Evolutionary conservation across 257 asterid species (phyloP).

Genomic region (Nicotiana attenuata): DNA sequence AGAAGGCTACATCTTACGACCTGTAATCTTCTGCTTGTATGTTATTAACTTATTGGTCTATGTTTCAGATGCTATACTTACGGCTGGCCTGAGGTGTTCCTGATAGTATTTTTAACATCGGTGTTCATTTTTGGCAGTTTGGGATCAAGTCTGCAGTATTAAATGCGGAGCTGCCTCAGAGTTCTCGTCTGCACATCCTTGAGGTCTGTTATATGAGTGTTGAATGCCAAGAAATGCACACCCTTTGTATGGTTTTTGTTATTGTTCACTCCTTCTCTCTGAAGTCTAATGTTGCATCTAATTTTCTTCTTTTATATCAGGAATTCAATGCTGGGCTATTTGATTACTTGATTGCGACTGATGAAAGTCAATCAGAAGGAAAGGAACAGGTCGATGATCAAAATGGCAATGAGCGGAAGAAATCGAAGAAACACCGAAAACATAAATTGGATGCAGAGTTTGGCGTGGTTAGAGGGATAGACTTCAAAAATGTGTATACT

Average conservation of each 20-base stretch:
- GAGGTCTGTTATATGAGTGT: conserved; percentile 45
- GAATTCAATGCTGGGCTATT: conserved; percentile 94
- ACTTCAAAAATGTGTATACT: conserved; percentile 91
- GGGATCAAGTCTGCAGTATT: conserved; percentile 87
- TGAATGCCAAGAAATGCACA: neutral
- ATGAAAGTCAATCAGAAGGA: conserved; percentile 47
- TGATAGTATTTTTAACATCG: neutral
- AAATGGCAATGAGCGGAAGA: conserved; percentile 38
- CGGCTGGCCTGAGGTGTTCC: neutral
- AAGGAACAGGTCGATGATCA: conserved; percentile 40
- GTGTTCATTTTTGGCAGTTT: conserved; percentile 44
- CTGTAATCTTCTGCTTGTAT: neutral
- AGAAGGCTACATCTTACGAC: neutral
- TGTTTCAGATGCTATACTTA: neutral
- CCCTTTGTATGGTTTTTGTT: neutral
- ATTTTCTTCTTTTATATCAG: conserved; percentile 31
- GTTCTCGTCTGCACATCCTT: conserved; percentile 91
- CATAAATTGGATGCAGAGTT: conserved; percentile 76
- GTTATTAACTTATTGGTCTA: neutral
- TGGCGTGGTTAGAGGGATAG: conserved; percentile 97
- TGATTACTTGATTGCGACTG: conserved; percentile 89
- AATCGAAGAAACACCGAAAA: conserved; percentile 51
- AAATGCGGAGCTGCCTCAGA: conserved; percentile 95
- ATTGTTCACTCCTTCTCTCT: neutral
- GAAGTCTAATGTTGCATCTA: neutral